Conservation (phyloP, 805 yeast species). For the Teunomyces gatunensis region DNA sequence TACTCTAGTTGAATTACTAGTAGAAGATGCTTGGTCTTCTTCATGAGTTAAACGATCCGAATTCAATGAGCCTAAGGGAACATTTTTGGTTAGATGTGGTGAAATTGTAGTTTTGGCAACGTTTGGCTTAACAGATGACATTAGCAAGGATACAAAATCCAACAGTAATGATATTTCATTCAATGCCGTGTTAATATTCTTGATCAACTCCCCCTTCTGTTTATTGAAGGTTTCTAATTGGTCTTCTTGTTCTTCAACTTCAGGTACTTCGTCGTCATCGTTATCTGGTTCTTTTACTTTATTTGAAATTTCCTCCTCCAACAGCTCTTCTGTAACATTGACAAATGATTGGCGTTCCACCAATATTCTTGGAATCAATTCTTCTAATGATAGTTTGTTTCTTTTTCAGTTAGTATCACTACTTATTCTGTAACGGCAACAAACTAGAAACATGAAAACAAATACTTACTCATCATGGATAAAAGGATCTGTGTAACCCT, state of each 20-base stretch:
- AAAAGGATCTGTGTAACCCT: conserved; percentile 34
- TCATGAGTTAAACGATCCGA: conserved; percentile 37
- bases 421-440: too few species aligned
- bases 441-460: neutral
- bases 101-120: conserved; percentile 88
- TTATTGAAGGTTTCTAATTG: conserved; percentile 43
- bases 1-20: conserved; percentile 31
- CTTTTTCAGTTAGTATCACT: conserved; percentile 17
- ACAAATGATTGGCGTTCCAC: conserved; percentile 60
- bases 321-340: conserved; percentile 54
- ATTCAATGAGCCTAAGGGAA: conserved; percentile 72
- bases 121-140: conserved; percentile 79
- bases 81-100: conserved; percentile 70
- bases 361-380: conserved; percentile 58
- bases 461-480: conserved; percentile 38
- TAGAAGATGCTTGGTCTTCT: conserved; percentile 15
- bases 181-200: conserved; percentile 60
- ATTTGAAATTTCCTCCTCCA: conserved; percentile 44
- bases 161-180: conserved; percentile 87
- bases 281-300: conserved; percentile 4
- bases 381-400: conserved; percentile 46
- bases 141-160: conserved; percentile 80
- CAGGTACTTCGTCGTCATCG: neutral
- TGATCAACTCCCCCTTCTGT: conserved; percentile 52
- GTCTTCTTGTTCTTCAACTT: conserved; percentile 13